Base-by-base conservation (phyloP, 345 rosid genomes). In the Corchorus olitorius region DNA sequence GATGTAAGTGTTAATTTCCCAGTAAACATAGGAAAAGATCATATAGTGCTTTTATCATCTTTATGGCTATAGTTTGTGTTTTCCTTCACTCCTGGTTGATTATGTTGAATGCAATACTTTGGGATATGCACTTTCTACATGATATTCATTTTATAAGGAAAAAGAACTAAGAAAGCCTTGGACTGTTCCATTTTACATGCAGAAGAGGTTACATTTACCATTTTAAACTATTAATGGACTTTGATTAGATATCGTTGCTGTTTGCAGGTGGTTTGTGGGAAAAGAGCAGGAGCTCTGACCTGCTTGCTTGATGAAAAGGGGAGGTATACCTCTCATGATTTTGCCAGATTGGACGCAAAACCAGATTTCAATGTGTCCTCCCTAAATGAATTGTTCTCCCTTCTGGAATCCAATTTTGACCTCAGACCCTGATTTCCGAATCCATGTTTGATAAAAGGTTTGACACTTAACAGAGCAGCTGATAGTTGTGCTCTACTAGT, bases 261-360 rank as follows among this genome's bases (percentile, higher is more conserved):
- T 77, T 77, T 80, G 69, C 87, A 95, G 99, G 79, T 95, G 65
- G 89, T 83, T 61, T 93, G 99, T 79, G 99, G 99, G 53, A 95
- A 90, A 84, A 81, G 83, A 75, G 98, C 98, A 4, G 97, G 99
- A 79, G 87, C 99, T 20, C 83, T 90, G 53, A 90, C 99, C 10
- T 93, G 98, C 78, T 86, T 95, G 86, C 98, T 95, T 69, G 98
- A 95, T 83, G 94, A 88, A 80, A 85, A 83, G 3, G 97, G 90
- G 77, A 88, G 87, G 76, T 95, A 89, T 73, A 76, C 80, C 46
- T 70, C 87, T 74, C 67, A 85, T 10, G 93, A 93, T 77, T 90
- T 84, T 75, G 77, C 88, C 43, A 76, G 78, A 22, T 68, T 82
- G 33, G 90, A 87, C 55, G 76, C 85, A 45, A 79, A 83, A 14